Evolutionary conservation across 192 early-diverging fungal genomes (phyloP).

Genomic region (Coemansia aciculifera): DNA sequence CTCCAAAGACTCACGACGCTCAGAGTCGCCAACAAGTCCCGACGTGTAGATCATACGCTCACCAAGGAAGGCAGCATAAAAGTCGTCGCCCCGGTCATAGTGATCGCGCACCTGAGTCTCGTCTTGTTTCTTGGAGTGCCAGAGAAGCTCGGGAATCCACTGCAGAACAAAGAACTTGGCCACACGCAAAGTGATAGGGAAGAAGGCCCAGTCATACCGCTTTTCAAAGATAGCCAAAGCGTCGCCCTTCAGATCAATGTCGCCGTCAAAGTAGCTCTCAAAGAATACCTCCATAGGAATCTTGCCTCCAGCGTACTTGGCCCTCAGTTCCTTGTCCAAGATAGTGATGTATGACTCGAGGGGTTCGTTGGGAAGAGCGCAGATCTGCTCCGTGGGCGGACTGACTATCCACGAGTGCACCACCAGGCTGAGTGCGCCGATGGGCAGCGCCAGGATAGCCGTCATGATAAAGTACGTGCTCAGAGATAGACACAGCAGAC

Average conservation of each 20-base stretch:
- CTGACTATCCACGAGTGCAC: slow-evolving; percentile 66
- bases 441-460: slow-evolving; percentile 65
- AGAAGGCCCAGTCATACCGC: slow-evolving; percentile 93
- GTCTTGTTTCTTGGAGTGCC: slow-evolving; percentile 97
- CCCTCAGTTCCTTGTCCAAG: slow-evolving; percentile 75
- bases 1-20: slow-evolving; percentile 82
- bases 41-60: slow-evolving; percentile 96
- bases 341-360: slow-evolving; percentile 90
- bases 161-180: slow-evolving; percentile 91
- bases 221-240: slow-evolving; percentile 84
- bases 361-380: slow-evolving; percentile 75
- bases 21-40: slow-evolving; percentile 79
- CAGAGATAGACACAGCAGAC: slow-evolving; percentile 65
- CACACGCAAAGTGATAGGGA: slow-evolving; percentile 82
- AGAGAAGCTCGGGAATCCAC: slow-evolving; percentile 96
- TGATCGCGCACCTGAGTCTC: slow-evolving; percentile 97
- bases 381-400: slow-evolving; percentile 60
- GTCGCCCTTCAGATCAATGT: slow-evolving; percentile 91
- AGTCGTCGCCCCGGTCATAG: slow-evolving; percentile 99
- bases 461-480: slow-evolving; percentile 63
- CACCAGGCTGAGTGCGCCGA: slow-evolving; percentile 72
- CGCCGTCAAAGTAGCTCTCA: slow-evolving; percentile 93
- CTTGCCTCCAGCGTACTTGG: slow-evolving; percentile 74
- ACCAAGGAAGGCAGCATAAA: slow-evolving; percentile 93
- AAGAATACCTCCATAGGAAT: slow-evolving; percentile 99